Evolutionary conservation across 768 basidiomycete species (phyloP), one percentile per base, ranked within the genome.

Genomic region (Xerocomellus dryophilus): DNA sequence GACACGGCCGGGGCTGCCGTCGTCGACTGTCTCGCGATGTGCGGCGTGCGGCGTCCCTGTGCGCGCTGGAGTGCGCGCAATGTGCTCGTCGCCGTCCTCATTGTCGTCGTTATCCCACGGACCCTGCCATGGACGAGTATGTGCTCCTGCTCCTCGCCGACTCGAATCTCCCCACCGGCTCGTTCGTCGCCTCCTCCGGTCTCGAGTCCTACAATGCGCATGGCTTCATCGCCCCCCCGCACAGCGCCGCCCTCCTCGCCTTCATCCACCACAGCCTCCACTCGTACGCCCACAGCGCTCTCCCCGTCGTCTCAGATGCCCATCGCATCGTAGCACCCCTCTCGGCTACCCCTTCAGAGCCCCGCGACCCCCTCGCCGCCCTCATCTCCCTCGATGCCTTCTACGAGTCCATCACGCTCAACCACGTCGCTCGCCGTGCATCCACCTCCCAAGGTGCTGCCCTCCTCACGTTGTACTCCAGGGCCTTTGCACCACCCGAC

Each of bases 141-240:
- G 72, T 93, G 29, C 76, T 93, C 17, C 81, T 94, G 36, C 78
- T 95, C 34, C 80, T 96, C 40, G 81, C 90, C 0, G 93, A 96
- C 74, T 90, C 91, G 57, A 98, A 96, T 70, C 84, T 99, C 4
- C 97, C 97, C 2, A 98, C 96, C 0, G 97, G 97, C 34, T 88
- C 96, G 2, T 99, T 99, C 69, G 91, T 98, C 54, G 91, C 95
- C 1, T 97, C 94, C 1, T 82, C 91, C 3, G 96, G 96, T 2
- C 80, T 98, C 55, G 96, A 99, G 65, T 93, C 93, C 5, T 94
- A 84, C 66, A 73, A 83, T 38, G 86, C 88, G 25, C 97, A 99
- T 67, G 97, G 93, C 0, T 89, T 95, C 64, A 58, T 75, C 15
- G 64, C 78, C 1, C 59, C 44, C 66, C 47, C 59, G 2, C 50